A percentile compares a stretch with the other conserved stretches of the same genome.
phyloP scores from a whole-genome alignment of 345 rosid species.

The Dipteronia sinensis region DNA sequence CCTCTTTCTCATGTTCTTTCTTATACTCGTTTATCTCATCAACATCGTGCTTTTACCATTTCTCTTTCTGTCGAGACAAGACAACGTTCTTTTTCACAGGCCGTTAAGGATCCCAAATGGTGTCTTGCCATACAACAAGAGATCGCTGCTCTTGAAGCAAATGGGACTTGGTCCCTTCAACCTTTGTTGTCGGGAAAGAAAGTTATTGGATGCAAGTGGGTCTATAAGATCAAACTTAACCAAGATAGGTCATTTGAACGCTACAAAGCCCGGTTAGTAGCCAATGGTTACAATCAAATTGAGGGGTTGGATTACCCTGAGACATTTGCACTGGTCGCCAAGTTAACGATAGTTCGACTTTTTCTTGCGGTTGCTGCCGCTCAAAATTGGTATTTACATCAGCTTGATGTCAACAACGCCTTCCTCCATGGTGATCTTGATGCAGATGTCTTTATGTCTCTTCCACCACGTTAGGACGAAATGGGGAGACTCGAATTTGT shows the following conservation, averaged over 20 bases:
- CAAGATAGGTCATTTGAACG: not conserved
- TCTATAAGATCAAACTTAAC: not conserved
- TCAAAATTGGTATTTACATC: no score
- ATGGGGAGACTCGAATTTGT: no score
- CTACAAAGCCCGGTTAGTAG: not conserved
- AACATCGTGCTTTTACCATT: not conserved
- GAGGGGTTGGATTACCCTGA: not conserved
- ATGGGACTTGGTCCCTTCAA: not conserved
- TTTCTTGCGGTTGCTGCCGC: no score
- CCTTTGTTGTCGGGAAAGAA: not conserved
- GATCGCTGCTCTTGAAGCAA: not conserved
- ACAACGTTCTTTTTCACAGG: not conserved
- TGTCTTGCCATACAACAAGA: not conserved
- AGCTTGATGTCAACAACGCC: no score
- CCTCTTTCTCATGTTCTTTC: no score
- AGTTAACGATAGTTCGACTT: not conserved
- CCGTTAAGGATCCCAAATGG: not conserved
- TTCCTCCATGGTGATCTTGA: no score
- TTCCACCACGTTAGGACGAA: no score
- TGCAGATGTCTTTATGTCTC: no score
- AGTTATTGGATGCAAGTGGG: not conserved
- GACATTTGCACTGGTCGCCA: not conserved
- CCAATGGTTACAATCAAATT: not conserved
- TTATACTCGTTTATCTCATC: no score
- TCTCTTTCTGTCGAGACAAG: no score